A percentile compares a stretch with the other conserved stretches of the same genome.
Evolutionary conservation across 805 yeast genomes (phyloP).

Genomic region (Pichia californica): DNA sequence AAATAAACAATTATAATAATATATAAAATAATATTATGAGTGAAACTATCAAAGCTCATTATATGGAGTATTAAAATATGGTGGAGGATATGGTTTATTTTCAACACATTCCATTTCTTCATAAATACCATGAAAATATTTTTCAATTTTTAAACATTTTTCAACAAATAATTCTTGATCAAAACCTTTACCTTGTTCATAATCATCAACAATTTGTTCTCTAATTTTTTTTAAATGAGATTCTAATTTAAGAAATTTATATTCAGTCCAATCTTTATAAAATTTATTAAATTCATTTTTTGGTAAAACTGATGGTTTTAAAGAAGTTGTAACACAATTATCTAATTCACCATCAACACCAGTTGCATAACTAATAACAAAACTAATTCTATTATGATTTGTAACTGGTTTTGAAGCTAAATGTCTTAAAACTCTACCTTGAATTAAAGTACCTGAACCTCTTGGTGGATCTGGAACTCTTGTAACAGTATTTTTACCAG

Average conservation of each 20-base stretch:
- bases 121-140: conserved; percentile 26
- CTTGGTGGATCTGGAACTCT: conserved; percentile 35
- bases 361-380: conserved; percentile 27
- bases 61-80: conserved; percentile 20
- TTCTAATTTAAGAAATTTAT: conserved; percentile 25
- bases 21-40: no score
- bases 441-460: conserved; percentile 43
- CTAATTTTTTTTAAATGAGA: conserved; percentile 19
- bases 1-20: no score
- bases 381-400: conserved; percentile 29
- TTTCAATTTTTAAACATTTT: conserved; percentile 25
- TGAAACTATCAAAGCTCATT: conserved; percentile 11
- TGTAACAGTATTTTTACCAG: conserved; percentile 31
- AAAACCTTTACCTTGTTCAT: conserved; percentile 20
- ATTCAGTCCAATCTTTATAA: conserved; percentile 31
- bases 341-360: conserved; percentile 25
- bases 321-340: conserved; percentile 26
- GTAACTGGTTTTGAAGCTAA: conserved; percentile 40
- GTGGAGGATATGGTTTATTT: conserved; percentile 25
- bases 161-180: conserved; percentile 25
- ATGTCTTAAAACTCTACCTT: conserved; percentile 41
- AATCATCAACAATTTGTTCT: conserved; percentile 16
- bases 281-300: conserved; percentile 27
- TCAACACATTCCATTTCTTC: conserved; percentile 28
- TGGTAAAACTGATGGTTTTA: conserved; percentile 30